These are phyloP conservation scores for Cucumis hystrix DNA, from an alignment of 306 rosid genomes.

Conservation along the genomic window DNA sequence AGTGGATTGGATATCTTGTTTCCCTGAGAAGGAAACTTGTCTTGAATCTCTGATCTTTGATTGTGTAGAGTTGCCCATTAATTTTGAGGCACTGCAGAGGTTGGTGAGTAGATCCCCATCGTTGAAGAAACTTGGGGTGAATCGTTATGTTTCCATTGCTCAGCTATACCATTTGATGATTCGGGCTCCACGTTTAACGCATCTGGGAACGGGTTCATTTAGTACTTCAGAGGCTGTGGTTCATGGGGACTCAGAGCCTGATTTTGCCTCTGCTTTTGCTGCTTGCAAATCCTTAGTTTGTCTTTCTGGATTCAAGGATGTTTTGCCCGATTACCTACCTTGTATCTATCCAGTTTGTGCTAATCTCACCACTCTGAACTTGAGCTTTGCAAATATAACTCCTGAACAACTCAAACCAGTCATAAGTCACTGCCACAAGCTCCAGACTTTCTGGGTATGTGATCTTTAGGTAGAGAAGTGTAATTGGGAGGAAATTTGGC, in stretches of 20 bases:
- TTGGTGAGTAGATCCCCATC: constrained; percentile 72
- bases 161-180: constrained; percentile 43
- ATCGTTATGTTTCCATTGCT: constrained; percentile 37
- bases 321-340: constrained; percentile 41
- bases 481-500: neutral
- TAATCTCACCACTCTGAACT: constrained; percentile 57
- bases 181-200: constrained; percentile 63
- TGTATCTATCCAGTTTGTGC: constrained; percentile 53
- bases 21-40: constrained; percentile 49
- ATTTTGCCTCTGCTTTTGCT: constrained; percentile 49
- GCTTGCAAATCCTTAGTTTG: constrained; percentile 71
- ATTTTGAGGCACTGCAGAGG: constrained; percentile 70
- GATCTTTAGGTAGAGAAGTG: neutral
- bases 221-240: constrained; percentile 21
- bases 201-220: constrained; percentile 66
- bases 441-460: constrained; percentile 65
- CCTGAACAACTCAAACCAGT: constrained; percentile 51
- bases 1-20: constrained; percentile 66
- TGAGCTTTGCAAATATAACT: constrained; percentile 55
- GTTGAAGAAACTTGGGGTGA: constrained; percentile 64
- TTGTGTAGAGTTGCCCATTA: constrained; percentile 44
- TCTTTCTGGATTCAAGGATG: constrained; percentile 75
- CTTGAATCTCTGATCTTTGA: constrained; percentile 69
- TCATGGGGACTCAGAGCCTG: constrained; percentile 44
- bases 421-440: constrained; percentile 53